Evolutionary conservation across 2,329 filamentous ascomycete species (phyloP).

Genomic region (Ophiostoma fasciatum): DNA sequence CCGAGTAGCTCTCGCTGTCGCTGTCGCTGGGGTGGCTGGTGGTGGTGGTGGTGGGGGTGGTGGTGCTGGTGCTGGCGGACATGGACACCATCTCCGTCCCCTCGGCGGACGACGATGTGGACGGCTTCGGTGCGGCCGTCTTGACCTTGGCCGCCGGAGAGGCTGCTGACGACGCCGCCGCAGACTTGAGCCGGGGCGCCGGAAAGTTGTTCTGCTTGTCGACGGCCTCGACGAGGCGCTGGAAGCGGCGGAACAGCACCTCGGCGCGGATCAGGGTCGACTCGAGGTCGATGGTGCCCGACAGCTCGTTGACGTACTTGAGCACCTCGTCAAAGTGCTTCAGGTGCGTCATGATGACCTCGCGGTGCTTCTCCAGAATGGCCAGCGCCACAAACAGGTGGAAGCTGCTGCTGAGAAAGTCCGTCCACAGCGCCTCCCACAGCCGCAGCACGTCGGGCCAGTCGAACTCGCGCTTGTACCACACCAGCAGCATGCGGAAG

Average conservation of each 20-base stretch:
- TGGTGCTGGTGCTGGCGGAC: not conserved
- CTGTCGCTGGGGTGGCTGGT: not conserved
- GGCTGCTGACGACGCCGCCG: slow-evolving; percentile 6
- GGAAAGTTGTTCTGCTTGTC: slow-evolving; percentile 88
- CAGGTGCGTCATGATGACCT: slow-evolving; percentile 89
- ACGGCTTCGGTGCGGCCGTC: not conserved
- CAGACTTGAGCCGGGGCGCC: slow-evolving; percentile 23
- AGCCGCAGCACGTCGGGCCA: slow-evolving; percentile 77
- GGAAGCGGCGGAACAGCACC: slow-evolving; percentile 73
- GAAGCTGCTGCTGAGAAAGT: slow-evolving; percentile 77
- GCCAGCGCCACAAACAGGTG: slow-evolving; percentile 89
- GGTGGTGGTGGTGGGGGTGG: not conserved
- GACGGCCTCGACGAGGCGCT: slow-evolving; percentile 75
- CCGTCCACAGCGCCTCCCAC: slow-evolving; percentile 93
- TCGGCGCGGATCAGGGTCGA: slow-evolving; percentile 80
- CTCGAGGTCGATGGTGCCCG: slow-evolving; percentile 79
- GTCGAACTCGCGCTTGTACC: slow-evolving; percentile 95
- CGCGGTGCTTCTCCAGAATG: slow-evolving; percentile 89
- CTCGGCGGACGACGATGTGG: not conserved
- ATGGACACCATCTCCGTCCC: slow-evolving; percentile 7
- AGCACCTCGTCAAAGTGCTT: slow-evolving; percentile 93
- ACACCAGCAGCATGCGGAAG: slow-evolving; percentile 96
- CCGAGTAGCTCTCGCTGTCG: not conserved
- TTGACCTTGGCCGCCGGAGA: not conserved
- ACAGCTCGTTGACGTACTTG: slow-evolving; percentile 97